Base-by-base conservation (phyloP, 1,284 basidiomycete genomes). In the Ganoderma resinaceum region DNA sequence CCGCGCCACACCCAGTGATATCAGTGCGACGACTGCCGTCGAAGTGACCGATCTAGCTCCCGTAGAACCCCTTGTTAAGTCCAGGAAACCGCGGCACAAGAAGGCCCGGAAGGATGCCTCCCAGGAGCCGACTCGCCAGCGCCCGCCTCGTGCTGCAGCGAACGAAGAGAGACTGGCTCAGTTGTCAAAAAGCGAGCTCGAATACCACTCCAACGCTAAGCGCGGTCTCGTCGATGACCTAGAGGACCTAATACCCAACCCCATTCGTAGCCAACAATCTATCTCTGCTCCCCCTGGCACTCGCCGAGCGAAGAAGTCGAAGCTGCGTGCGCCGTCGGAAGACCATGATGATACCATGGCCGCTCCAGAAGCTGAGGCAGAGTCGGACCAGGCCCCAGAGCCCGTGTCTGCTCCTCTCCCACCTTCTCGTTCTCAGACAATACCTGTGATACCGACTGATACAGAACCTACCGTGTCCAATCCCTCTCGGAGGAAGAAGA, bases 241-340 rank as follows among this genome's bases (percentile, higher is more conserved):
- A 3, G 31, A 53, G 40, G 61, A 46, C 8, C 52, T 23, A 23
- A 3, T 8, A 7, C 33, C 6, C 14, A 26, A 14, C 33, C 18
- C 16, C 16, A 9, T 23, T 46, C 31, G 14, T 8, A 3, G 1
- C 20, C 49, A 16, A 38, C 43, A 4, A 3, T 53, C 55, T 4
- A 46, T 38, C 3, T 42, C 31, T 3, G 18, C 58, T 6, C 16
- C 37, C 5, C 58, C 31, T 18, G 37, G 9, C 37, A 14, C 66
- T 16, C 63, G 31, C 20, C 59, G 60, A 26, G 42, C 66, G 1
- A 68, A 60, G 60, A 65, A 65, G 61, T 59, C 63, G 11, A 65
- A 40, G 20, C 23, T 35, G 20, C 49, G n/a, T 31, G 14, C 35
- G 8, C 35, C 37, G 12, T 60, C 58, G 3, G 58, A 40, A n/a